Base-by-base conservation (phyloP, 2,329 filamentous ascomycete species). In the Keithomyces neogunnii region DNA sequence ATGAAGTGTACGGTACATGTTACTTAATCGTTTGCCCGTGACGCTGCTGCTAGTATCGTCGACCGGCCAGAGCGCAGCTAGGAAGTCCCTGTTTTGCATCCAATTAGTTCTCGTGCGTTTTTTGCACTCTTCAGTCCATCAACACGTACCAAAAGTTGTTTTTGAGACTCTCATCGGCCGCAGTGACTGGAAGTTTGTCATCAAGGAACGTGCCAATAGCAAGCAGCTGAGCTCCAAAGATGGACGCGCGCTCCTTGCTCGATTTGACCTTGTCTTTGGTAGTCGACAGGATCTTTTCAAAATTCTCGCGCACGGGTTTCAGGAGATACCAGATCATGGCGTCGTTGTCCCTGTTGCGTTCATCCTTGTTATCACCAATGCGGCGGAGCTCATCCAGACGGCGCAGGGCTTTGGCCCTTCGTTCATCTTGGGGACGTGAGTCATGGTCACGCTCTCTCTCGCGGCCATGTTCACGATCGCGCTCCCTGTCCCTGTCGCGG, bases 151-250 rank as follows among this genome's bases (percentile, higher is more conserved):
- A 80, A 51, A 78, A 70, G 48, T 74, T 73, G 47, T 72, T 71
- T 57, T 77, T 74, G 40, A 77, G 62, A 53, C 67, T 66, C 45
- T 69, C 65, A 36, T 70, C 65, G 9, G 68, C 65, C 47, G 65
- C 61, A 32, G 73, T 71, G 48, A 71, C 71, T 35, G 73, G 66
- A 32, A 72, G 58, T 51, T 65, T 66, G 53, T 69, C 69, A 47
- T 78, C 75, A 55, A 85, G 77, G 59, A 83, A 84, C 51, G 78
- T 76, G 49, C 83, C 83, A 63, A 86, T 82, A 4, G 74, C 74
- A 42, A 83, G 71, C 38, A 86, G 67, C 60, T 84, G 78, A 31
- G 72, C 69, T 58, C 82, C 83, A 61, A 85, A 78, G 43, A 83
- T 75, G 59, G 73, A 76, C 28, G 84, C 77, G 44, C 84, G 75